phyloP scores from a whole-genome alignment of 164 flowering plant species.

The Aristolochia californica region DNA sequence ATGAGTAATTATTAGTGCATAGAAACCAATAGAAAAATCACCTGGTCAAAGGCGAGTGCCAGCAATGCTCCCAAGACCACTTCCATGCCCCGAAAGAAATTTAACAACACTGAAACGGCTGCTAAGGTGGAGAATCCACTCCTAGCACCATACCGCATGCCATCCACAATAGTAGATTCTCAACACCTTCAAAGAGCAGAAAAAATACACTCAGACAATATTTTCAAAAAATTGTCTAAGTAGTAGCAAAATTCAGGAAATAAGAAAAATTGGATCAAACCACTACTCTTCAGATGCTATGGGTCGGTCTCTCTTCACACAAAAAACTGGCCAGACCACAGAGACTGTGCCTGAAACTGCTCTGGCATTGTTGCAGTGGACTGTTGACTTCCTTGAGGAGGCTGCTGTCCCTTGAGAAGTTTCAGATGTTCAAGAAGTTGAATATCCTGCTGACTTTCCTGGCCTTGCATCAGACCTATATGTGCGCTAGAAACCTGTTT shows the following conservation, averaged over 20 bases:
- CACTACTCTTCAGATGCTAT: conserved; percentile 2
- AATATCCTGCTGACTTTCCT: conserved; percentile 38
- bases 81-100: conserved; percentile 40
- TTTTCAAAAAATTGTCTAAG: neutral
- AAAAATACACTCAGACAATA: conserved; percentile 1
- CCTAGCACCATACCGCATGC: conserved; percentile 34
- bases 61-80: conserved; percentile 48
- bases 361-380: conserved; percentile 50
- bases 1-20: too few species aligned
- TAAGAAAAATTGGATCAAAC: neutral
- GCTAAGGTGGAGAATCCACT: conserved; percentile 24
- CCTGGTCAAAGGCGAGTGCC: conserved; percentile 32
- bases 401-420: conserved; percentile 36
- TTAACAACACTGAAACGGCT: conserved; percentile 33
- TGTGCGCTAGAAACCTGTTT: conserved; percentile 52
- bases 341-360: conserved; percentile 67
- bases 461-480: conserved; percentile 27
- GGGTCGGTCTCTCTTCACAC: conserved; percentile 74
- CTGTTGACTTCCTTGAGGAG: conserved; percentile 34
- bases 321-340: conserved; percentile 58
- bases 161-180: conserved; percentile 27
- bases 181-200: neutral
- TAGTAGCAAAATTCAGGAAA: too few species aligned
- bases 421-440: conserved; percentile 43
- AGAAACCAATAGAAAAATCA: neutral